Conservation (phyloP, 2,329 filamentous ascomycete genomes). For the Zymoseptoria brevis region DNA sequence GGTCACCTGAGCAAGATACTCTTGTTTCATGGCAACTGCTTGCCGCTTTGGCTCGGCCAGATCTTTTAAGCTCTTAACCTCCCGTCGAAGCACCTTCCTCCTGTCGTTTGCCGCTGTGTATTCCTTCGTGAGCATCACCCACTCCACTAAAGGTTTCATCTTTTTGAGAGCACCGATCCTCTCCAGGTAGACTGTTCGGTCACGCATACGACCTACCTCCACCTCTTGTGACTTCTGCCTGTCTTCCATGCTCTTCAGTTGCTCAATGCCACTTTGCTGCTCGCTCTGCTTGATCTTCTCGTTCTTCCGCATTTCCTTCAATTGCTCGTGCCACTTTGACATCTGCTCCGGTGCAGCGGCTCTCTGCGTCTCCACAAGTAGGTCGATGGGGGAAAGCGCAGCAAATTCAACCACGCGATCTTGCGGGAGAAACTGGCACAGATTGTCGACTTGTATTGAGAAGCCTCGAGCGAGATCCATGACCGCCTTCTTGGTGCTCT, state of each 20-base stretch:
- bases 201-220: constrained; percentile 74
- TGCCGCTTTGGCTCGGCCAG: constrained; percentile 60
- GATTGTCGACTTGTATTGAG: constrained; percentile 91
- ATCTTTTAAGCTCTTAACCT: constrained; percentile 53
- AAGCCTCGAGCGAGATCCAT: constrained; percentile 60
- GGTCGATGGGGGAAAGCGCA: constrained; percentile 67
- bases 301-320: constrained; percentile 62
- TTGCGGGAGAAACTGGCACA: constrained; percentile 94
- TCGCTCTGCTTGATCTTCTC: constrained; percentile 51
- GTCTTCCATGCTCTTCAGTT: constrained; percentile 58
- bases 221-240: constrained; percentile 67
- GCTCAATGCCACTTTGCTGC: constrained; percentile 52
- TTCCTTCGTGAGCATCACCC: constrained; percentile 47
- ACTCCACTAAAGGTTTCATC: constrained; percentile 58
- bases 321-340: constrained; percentile 64
- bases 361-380: constrained; percentile 77
- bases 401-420: constrained; percentile 95
- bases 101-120: constrained; percentile 47
- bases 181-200: constrained; percentile 61
- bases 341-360: constrained; percentile 79
- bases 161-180: constrained; percentile 58
- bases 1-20: too few species aligned
- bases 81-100: constrained; percentile 47
- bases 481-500: constrained; percentile 54
- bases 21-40: constrained; percentile 57